Evolutionary conservation across 495 filamentous ascomycete genomes (phyloP).

Genomic region (Penicillium subrubescens): DNA sequence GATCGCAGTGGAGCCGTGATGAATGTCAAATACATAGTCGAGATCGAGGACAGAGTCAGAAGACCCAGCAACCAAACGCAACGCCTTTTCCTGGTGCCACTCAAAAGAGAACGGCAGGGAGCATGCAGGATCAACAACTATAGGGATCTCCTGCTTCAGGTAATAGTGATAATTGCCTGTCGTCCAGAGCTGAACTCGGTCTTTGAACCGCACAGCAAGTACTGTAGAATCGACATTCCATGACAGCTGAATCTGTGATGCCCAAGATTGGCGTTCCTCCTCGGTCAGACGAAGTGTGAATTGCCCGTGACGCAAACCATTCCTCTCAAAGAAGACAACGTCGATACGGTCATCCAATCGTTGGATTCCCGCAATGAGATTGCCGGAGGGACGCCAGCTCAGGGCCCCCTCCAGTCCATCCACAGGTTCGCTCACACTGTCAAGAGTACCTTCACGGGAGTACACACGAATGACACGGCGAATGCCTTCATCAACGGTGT

Average conservation of each 20-base stretch:
- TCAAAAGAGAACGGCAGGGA: slow-evolving; percentile 43
- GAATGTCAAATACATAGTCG: slow-evolving; percentile 71
- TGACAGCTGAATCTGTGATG: slow-evolving; percentile 61
- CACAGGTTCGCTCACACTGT: slow-evolving; percentile 92
- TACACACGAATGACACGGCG: slow-evolving; percentile 85
- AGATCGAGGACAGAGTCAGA: slow-evolving; percentile 54
- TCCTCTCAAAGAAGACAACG: slow-evolving; percentile 94
- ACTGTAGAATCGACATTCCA: slow-evolving; percentile 95
- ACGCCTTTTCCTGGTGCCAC: slow-evolving; percentile 86
- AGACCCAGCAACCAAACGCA: slow-evolving; percentile 60
- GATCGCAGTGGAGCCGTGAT: slow-evolving; percentile 63
- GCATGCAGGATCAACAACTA: slow-evolving; percentile 30
- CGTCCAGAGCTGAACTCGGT: slow-evolving; percentile 90
- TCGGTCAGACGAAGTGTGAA: slow-evolving; percentile 72
- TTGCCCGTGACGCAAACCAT: slow-evolving; percentile 90
- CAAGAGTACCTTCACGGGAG: slow-evolving; percentile 83
- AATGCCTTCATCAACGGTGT: slow-evolving; percentile 63
- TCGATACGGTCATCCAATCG: slow-evolving; percentile 67
- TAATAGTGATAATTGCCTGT: slow-evolving; percentile 98
- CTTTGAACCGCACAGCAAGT: slow-evolving; percentile 73
- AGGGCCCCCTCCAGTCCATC: slow-evolving; percentile 83
- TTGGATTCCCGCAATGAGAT: slow-evolving; percentile 84
- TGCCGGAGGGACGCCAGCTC: slow-evolving; percentile 90
- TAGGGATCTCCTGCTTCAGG: slow-evolving; percentile 84
- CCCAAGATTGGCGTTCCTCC: slow-evolving; percentile 57